phyloP scores from a whole-genome alignment of 148 eudicot species.

The Linanthus parryae region DNA sequence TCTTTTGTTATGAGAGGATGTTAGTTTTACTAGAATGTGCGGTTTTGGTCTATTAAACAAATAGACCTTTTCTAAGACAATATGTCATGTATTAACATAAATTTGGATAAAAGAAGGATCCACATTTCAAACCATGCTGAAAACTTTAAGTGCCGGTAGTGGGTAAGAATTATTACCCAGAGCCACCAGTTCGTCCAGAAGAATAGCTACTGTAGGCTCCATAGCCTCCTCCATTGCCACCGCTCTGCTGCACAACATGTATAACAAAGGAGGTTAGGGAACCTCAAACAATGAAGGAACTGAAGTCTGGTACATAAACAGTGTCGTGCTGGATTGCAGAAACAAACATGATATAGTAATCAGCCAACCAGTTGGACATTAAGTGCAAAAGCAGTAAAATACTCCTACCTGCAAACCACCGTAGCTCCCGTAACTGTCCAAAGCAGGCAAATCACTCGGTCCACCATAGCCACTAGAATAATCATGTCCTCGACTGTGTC shows the following conservation, averaged over 20 bases:
- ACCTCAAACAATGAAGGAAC: not conserved
- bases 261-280: not conserved
- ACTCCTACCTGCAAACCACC: conserved; percentile 55
- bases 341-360: not conserved
- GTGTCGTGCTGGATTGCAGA: not conserved
- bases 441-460: conserved; percentile 51
- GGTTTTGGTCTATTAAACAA: not conserved
- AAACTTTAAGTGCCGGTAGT: not conserved
- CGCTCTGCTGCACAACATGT: conserved; percentile 35
- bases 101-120: not conserved
- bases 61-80: not conserved
- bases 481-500: conserved; percentile 64
- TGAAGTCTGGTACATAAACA: not conserved
- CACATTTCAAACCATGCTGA: not conserved
- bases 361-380: not conserved
- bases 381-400: not conserved
- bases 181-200: conserved; percentile 66
- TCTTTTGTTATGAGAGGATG: not conserved
- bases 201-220: conserved; percentile 85
- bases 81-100: not conserved
- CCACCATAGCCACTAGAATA: conserved; percentile 82
- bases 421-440: conserved; percentile 70
- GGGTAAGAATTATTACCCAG: conserved; percentile 49
- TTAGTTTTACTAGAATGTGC: not conserved
- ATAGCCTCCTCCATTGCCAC: conserved; percentile 43